Evolutionary conservation across 495 filamentous ascomycete species (phyloP), one percentile per base, ranked within the genome.

Genomic region (Terfezia boudieri): DNA sequence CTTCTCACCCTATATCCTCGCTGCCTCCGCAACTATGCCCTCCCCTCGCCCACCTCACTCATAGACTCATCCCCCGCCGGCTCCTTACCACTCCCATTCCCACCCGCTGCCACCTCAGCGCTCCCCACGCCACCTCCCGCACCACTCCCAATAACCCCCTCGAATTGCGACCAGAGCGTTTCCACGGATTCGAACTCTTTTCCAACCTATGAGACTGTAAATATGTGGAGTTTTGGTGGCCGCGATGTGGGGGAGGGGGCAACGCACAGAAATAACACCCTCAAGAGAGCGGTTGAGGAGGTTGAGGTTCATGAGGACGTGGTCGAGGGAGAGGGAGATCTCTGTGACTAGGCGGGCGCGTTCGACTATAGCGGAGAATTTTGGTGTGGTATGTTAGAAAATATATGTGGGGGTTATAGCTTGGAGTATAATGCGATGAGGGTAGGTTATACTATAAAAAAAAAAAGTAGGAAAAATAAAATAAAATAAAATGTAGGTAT

Each of bases 141-240:
- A 41, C 84, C 80, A 57, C 79, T 82, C 16, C 78, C 85, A 89
- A 95, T 96, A 58, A 95, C 88, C 55, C 81, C 82, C 72, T 98
- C 90, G 63, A 98, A 98, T 56, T 92, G 85, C 37, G 82, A 87
- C 90, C 90, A 98, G 37, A 98, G 74, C 26, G 85, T 86, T 68
- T 98, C 90, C 16, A 98, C 90, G 9, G 83, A 85, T n/a, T 83
- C 77, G 66, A 98, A 96, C 62, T 98, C 90, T 65, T 94, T 95
- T 8, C 90, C 90, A 32, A 98, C 84, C 84, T 88, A 50, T 32
- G 26, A 7, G 26, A 53, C 51, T 51, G 36, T 54, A 46, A 20
- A 9, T 46, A 14, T 14, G 2, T 6, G 17, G 8, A 3, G 17
- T 2, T 5, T 46, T 14, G 41, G 41, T 4, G 41, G 26, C 9